Evolutionary conservation across 1,284 basidiomycete genomes (phyloP), one percentile per base, ranked within the genome.

Genomic region (Exobasidium rhododendri): DNA sequence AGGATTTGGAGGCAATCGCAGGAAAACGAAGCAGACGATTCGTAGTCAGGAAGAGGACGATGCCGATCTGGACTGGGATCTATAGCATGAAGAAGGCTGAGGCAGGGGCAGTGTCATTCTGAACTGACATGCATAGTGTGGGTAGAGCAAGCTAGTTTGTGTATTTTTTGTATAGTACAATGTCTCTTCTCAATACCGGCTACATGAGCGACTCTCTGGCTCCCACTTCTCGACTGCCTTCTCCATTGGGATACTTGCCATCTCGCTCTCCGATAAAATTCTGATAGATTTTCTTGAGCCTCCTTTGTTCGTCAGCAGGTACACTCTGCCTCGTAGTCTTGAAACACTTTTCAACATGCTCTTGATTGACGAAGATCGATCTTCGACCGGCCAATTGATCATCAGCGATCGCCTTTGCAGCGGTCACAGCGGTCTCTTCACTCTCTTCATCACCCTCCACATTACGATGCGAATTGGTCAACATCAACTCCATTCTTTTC

Each of bases 1-100:
- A 31, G 55, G 54, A 17, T 56, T 50, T 31, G 57, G 58, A 51
- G 59, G 53, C 14, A 62, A 51, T 29, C 29, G 62, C 6, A 62
- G 55, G 44, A 49, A 51, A 26, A 50, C 47, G 26, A 58, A 64
- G 31, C 61, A 52, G 28, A 46, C 58, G 40, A 74, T 62, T 44
- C 50, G 55, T 62, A 5, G 55, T 59, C 74, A 77, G 57, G 68
- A 74, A 46, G 74, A 79, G 20, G 62, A 71, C 52, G 76, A 79
- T 47, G 76, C 67, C 22, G 77, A 79, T 43, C 61, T 79, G 5
- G 77, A 79, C 55, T 79, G 77, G 77, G 77, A 79, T 56, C 49
- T 69, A 58, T 73, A 66, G 49, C 10, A 43, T 47, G 24, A 28
- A 50, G 53, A 35, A 22, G 52, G 31, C 4, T 31, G 31, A 28